These are phyloP conservation scores for Phytopythium litorale DNA, from an alignment of 352 stramenopile genomes.

Conservation along the genomic window DNA sequence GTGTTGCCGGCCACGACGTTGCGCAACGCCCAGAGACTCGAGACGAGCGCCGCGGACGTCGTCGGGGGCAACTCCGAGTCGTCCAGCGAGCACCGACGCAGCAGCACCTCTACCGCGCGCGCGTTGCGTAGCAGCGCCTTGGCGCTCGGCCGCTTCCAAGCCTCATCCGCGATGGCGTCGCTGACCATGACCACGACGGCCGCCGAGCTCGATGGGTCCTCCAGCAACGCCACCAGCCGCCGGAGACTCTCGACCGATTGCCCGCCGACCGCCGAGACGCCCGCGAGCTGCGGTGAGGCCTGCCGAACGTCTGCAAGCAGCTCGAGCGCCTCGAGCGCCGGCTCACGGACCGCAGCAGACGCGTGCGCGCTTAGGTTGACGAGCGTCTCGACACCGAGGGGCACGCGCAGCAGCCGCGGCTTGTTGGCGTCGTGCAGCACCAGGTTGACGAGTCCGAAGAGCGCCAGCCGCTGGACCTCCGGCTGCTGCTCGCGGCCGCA, in stretches of 20 bases:
- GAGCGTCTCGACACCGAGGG: conserved; percentile 74
- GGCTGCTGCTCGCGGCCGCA: conserved; percentile 24
- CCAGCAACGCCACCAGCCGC: conserved; percentile 63
- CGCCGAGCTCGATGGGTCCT: conserved; percentile 37
- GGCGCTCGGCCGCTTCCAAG: conserved; percentile 56
- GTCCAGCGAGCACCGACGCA: conserved; percentile 17
- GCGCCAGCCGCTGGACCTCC: conserved; percentile 54
- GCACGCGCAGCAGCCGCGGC: conserved; percentile 57
- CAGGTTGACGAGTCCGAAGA: conserved; percentile 81
- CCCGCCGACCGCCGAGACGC: conserved; percentile 22
- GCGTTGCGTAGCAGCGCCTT: conserved; percentile 63
- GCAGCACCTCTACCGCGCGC: conserved; percentile 56
- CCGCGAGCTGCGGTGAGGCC: conserved; percentile 24
- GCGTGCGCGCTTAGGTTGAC: conserved; percentile 69
- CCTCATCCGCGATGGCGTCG: conserved; percentile 77
- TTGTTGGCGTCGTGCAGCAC: conserved; percentile 86
- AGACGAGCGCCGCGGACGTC: conserved; percentile 32
- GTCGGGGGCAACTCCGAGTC: background rate
- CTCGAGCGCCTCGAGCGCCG: conserved; percentile 71
- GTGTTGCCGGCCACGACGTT: conserved; percentile 55
- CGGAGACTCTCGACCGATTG: conserved; percentile 41
- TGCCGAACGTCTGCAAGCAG: conserved; percentile 66
- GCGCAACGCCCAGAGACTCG: conserved; percentile 63
- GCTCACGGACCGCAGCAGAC: conserved; percentile 55
- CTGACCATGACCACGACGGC: conserved; percentile 62